Base-by-base conservation (phyloP, 2,329 filamentous ascomycete genomes). In the Nigrospora sphaerica region DNA sequence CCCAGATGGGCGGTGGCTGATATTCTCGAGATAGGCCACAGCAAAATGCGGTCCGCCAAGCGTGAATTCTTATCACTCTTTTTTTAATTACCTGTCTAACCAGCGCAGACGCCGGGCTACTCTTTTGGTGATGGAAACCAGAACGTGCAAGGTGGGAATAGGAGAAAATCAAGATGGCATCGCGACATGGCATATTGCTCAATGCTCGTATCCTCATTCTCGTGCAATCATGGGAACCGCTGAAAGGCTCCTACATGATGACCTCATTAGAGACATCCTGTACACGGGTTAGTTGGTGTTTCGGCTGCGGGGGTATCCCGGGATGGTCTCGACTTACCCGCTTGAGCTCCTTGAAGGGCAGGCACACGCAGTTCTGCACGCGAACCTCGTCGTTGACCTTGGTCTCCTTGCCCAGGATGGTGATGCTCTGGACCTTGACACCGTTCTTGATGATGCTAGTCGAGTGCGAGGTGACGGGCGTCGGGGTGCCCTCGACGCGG, bases 331-430 rank as follows among this genome's bases (percentile, higher is more conserved):
- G 19, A 16, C 86, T 67, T 73, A 92, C 88, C 72, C 91, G 81
- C 82, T 96, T 97, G 66, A 98, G 71, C 73, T 97, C 93, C 79
- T 98, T 98, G 70, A 91, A 95, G 11, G 93, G 93, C 73, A 98
- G 70, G 72, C 93, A 97, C 49, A 98, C 84, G 66, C 93, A 98
- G 73, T 98, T 97, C 73, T 97, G 92, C 57, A 98, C 90, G 52
- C 90, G 82, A 12, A 97, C 85, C 69, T 97, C 93, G 59, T 98
- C 93, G 4, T 86, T 90, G 31, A 97, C 93, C 46, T 76, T 81
- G 62, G 92, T 97, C 68, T 98, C 93, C 76, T 97, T 96, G 63
- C 92, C 92, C 52, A 98, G 70, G 56, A 97, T 98, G 40, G 92
- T 97, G 63, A 97, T 93, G 67, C 89, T 95, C 76, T 97, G 93